Evolutionary conservation across 179 eudicot genomes (phyloP), one percentile per base, ranked within the genome.

Genomic region (Vitellaria paradoxa): DNA sequence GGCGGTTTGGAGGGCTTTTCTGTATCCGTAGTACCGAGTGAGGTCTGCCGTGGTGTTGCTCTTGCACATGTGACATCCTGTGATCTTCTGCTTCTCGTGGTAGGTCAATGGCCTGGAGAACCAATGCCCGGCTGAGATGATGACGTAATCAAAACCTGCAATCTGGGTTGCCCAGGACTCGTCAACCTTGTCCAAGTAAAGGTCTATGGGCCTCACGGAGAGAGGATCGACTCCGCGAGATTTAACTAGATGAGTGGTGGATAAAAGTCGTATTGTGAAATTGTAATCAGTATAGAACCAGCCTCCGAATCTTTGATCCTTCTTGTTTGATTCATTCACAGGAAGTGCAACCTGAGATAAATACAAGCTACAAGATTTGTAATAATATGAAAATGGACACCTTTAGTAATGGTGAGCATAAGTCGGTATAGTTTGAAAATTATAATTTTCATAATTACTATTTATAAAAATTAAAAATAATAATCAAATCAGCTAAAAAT

Each of bases 91-190:
- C 1, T 79, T 74, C 65, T 84, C 84, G 15, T 84, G 77, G 82
- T 79, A 79, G 14, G 57, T 72, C 9, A 76, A 76, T 63, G 84
- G 87, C 23, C 87, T 68, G 37, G 80, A 81, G 68, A 84, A 84
- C 87, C 87, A 84, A 21, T 84, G 87, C 6, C 84, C 84, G 1
- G 79, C 74, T 11, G 87, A 81, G 52, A 84, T 65, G 46, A 84
- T 69, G 9, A 79, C 72, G 14, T 50, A 65, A 40, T 84, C 84
- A 17, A 57, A 52, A 49, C 62, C 30, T 6, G 81, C 81, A 12
- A 79, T 17, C 30, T 73, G 66, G 1, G 53, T 26, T 8, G 84
- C 66, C 87, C 84, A 84, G 30, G 21, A 56, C 17, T 84, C 82
- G 55, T 84, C 84, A 9, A 78, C 73, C 74, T 81, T 78, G 11